Evolutionary conservation across 495 filamentous ascomycete genomes (phyloP).

Genomic region (Aspergillus cavernicola): DNA sequence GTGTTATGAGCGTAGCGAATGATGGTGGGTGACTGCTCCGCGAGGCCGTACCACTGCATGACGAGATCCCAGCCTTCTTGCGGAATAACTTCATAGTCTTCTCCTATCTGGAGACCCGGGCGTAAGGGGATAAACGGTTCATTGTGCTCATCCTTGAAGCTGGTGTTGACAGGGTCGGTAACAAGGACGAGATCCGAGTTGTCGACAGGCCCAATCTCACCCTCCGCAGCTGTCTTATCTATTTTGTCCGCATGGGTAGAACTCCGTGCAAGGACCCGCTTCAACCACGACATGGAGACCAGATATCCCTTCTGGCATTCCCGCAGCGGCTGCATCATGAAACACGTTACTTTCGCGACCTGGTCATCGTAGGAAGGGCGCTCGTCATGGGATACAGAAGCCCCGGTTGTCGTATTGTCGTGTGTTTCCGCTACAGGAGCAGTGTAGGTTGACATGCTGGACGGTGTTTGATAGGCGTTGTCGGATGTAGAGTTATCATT

Average conservation of each 20-base stretch:
- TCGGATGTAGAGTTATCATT: slow-evolving; percentile 20
- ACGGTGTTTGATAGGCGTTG: slow-evolving; percentile 30
- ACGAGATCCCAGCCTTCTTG: slow-evolving; percentile 77
- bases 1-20: slow-evolving; percentile 76
- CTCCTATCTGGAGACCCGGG: slow-evolving; percentile 57
- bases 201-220: slow-evolving; percentile 76
- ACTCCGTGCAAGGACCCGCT: slow-evolving; percentile 65
- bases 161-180: slow-evolving; percentile 32
- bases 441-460: slow-evolving; percentile 30
- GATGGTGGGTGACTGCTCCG: slow-evolving; percentile 66
- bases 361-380: slow-evolving; percentile 72
- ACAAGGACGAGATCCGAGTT: slow-evolving; percentile 64
- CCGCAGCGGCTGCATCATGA: slow-evolving; percentile 47
- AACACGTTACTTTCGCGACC: slow-evolving; percentile 60
- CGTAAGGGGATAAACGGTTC: slow-evolving; percentile 72
- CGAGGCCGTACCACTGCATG: slow-evolving; percentile 75
- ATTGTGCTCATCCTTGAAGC: slow-evolving; percentile 50
- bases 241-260: slow-evolving; percentile 50
- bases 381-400: slow-evolving; percentile 14
- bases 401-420: slow-evolving; percentile 16
- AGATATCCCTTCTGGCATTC: slow-evolving; percentile 75
- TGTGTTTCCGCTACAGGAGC: slow-evolving; percentile 16
- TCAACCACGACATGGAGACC: slow-evolving; percentile 76
- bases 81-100: slow-evolving; percentile 76
- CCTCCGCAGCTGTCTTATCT: slow-evolving; percentile 58